Evolutionary conservation across 495 filamentous ascomycete genomes (phyloP).

Genomic region (Penicillium salamii): DNA sequence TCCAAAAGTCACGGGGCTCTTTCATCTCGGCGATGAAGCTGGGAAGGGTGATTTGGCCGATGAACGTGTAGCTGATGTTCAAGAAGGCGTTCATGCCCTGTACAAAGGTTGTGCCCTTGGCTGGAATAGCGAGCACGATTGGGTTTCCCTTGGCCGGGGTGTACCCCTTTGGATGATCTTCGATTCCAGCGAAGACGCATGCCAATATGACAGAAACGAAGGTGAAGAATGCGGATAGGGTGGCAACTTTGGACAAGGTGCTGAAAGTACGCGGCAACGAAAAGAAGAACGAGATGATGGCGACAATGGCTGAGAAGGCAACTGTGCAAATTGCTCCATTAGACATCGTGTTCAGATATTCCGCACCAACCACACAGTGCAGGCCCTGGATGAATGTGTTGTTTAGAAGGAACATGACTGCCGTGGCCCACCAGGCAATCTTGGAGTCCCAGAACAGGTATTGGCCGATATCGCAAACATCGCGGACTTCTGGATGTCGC

Average conservation of each 20-base stretch:
- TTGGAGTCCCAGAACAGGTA: slow-evolving; percentile 78
- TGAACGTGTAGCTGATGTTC: slow-evolving; percentile 91
- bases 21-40: slow-evolving; percentile 93
- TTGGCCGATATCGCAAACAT: slow-evolving; percentile 89
- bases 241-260: slow-evolving; percentile 71
- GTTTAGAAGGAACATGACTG: slow-evolving; percentile 85
- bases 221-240: slow-evolving; percentile 75
- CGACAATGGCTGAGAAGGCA: slow-evolving; percentile 65
- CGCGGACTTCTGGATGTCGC: slow-evolving; percentile 79
- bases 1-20: slow-evolving; percentile 82
- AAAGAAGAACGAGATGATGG: slow-evolving; percentile 67
- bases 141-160: slow-evolving; percentile 55
- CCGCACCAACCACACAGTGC: slow-evolving; percentile 73
- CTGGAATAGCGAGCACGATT: slow-evolving; percentile 60
- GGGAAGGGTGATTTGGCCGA: slow-evolving; percentile 86
- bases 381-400: slow-evolving; percentile 87
- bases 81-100: slow-evolving; percentile 77
- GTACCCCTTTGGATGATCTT: slow-evolving; percentile 64
- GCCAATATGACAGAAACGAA: slow-evolving; percentile 82
- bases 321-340: slow-evolving; percentile 65
- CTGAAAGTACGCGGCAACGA: slow-evolving; percentile 81
- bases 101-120: slow-evolving; percentile 73
- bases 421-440: slow-evolving; percentile 80
- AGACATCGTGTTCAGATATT: slow-evolving; percentile 84
- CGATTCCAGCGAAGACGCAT: slow-evolving; percentile 71